Evolutionary conservation across 257 asterid genomes (phyloP).

Genomic region (Galeopsis tetrahit): DNA sequence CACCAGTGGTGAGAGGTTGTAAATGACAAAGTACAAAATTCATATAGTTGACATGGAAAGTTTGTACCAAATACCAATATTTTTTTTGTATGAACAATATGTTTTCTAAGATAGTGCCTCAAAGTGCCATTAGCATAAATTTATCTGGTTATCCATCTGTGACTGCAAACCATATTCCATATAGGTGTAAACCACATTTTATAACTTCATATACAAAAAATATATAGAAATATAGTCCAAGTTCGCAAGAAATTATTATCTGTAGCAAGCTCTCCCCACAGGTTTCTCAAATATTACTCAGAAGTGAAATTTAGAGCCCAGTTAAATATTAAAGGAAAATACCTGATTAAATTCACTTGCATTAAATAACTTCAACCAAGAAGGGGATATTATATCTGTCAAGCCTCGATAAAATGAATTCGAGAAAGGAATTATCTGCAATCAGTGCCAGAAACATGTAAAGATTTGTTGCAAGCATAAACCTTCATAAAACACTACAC

Average conservation of each 20-base stretch:
- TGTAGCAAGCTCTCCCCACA: conserved; percentile 18
- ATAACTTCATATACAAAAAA: conserved; percentile 3
- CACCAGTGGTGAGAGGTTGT: conserved; percentile 6
- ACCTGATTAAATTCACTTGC: conserved; percentile 99
- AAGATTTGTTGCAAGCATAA: conserved; percentile 39
- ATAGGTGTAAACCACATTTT: conserved; percentile 1
- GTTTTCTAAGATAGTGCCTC: conserved; percentile 7
- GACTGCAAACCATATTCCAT: conserved; percentile 22
- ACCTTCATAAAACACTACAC: conserved; percentile 22
- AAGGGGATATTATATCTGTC: conserved; percentile 90
- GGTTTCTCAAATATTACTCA: conserved; percentile 22
- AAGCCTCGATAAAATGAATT: conserved; percentile 95
- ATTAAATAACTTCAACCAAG: conserved; percentile 94
- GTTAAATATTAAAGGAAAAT: conserved; percentile 29
- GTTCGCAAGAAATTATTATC: neutral
- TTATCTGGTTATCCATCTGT: neutral
- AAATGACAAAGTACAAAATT: neutral
- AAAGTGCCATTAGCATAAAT: conserved; percentile 11
- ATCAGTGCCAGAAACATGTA: conserved; percentile 37
- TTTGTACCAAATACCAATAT: neutral
- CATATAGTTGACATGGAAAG: neutral
- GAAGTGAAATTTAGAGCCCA: conserved; percentile 23
- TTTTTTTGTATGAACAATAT: neutral
- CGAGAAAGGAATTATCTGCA: conserved; percentile 92
- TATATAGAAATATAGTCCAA: too few species aligned